Conservation (phyloP, 179 eudicot genomes). For the Pouteria campechiana region DNA sequence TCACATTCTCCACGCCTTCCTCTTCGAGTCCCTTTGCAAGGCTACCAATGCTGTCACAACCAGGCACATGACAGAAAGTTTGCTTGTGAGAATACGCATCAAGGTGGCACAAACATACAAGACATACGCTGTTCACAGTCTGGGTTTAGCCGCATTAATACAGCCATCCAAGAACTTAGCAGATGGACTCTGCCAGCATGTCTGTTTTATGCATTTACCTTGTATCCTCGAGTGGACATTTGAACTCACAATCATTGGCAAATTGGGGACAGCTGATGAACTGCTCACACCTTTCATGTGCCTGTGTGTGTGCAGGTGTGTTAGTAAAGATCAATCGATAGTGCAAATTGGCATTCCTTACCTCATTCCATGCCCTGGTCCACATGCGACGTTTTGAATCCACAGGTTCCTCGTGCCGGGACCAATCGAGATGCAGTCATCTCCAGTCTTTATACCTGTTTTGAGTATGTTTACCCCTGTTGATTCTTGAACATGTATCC, state of each 20-base stretch:
- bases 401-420: slow-evolving; percentile 20
- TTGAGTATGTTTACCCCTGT: slow-evolving; percentile 7
- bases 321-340: too few relatives aligned
- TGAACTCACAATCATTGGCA: too few relatives aligned
- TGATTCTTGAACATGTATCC: slow-evolving; percentile 14
- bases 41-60: slow-evolving; percentile 18
- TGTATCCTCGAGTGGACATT: background rate
- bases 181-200: background rate
- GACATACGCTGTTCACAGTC: background rate
- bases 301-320: too few relatives aligned
- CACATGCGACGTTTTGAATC: slow-evolving; percentile 20
- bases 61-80: too few relatives aligned
- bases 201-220: background rate
- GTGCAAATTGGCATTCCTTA: too few relatives aligned
- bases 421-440: slow-evolving; percentile 30
- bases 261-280: too few relatives aligned
- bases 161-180: too few relatives aligned
- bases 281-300: too few relatives aligned
- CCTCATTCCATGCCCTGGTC: slow-evolving; percentile 33
- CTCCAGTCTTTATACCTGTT: slow-evolving; percentile 10
- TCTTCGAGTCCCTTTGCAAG: slow-evolving; percentile 12
- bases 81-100: too few relatives aligned
- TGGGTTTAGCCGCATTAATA: background rate
- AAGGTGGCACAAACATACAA: too few relatives aligned
- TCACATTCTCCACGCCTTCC: slow-evolving; percentile 23